Base-by-base conservation (phyloP, 495 filamentous ascomycete species). In the Penicillium goetzii region DNA sequence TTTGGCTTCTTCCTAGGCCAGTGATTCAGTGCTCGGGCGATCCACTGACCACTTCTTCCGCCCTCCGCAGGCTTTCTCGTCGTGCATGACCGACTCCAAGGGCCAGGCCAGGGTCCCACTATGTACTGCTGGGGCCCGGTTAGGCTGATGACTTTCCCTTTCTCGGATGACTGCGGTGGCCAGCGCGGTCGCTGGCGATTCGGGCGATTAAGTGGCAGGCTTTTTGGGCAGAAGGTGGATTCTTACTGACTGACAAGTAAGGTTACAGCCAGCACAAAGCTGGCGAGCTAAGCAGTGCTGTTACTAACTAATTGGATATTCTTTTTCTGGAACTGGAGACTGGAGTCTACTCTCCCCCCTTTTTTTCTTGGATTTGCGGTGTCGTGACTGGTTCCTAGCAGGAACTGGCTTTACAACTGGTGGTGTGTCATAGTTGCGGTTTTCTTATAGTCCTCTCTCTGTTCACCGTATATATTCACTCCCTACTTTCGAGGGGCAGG, bases 401-500 rank as follows among this genome's bases (percentile, higher is more conserved):
- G 58, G 43, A 14, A 45, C 50, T 41, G 26, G 47, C 40, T 58
- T 63, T 54, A 41, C 15, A 26, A 40, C 34, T 57, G 59, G 59
- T 62, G 55, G 40, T 56, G 63, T 62, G 65, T 71, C 70, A 65
- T 71, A 61, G 59, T 68, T 60, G 38, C 49, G 55, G 23, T 64
- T 33, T 58, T 50, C 49, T 21, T 65, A 66, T 70, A 68, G 58
- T 62, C 33, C 40, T 57, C 34, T 57, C 54, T 59, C 33, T 32
- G 26, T 51, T 70, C 70, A 65, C 63, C 63, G 65, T 66, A 65
- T 67, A 73, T 73, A 70, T 66, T 51, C 60, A 32, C 38, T 58
- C 33, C 33, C 57, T 60, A 23, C 50, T 69, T 69, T 76, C 76
- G 74, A 70, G 45, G 60, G 78, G 61, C 56, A 62, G 75, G 64